Evolutionary conservation across 148 eudicot genomes (phyloP).

Genomic region (Chenopodium formosanum): DNA sequence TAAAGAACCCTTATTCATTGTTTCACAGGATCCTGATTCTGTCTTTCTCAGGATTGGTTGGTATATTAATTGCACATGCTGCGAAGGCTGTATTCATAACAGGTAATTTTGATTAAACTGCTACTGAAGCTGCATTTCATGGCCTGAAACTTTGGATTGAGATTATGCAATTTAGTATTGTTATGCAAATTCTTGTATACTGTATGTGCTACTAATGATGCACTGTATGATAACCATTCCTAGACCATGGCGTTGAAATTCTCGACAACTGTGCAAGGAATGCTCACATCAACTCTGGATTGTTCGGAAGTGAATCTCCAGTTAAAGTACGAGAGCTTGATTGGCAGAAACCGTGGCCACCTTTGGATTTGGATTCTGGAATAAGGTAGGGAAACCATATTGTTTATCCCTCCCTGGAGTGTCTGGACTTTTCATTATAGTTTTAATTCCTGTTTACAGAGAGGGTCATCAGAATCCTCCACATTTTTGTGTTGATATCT

Average conservation of each 20-base stretch:
- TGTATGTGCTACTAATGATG: constrained; percentile 7
- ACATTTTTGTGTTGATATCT: not conserved
- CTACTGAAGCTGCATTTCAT: not conserved
- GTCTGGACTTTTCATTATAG: not conserved
- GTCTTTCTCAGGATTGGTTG: constrained; percentile 79
- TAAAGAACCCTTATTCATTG: constrained; percentile 18
- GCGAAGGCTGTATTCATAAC: constrained; percentile 77
- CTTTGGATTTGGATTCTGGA: constrained; percentile 19
- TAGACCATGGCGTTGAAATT: constrained; percentile 72
- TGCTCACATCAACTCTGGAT: constrained; percentile 56
- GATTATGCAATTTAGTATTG: not conserved
- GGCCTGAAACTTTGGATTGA: not conserved
- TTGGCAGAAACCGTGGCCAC: constrained; percentile 85
- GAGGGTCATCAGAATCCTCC: not conserved
- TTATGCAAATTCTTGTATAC: not conserved
- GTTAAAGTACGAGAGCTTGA: constrained; percentile 92
- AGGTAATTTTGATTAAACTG: constrained; percentile 36
- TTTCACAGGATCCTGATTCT: constrained; percentile 40
- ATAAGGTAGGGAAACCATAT: constrained; percentile 22
- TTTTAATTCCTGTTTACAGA: no score
- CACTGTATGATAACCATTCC: constrained; percentile 12
- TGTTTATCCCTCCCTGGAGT: not conserved
- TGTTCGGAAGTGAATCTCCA: constrained; percentile 45
- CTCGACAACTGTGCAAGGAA: constrained; percentile 76
- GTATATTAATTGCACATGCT: constrained; percentile 76